Evolutionary conservation across 495 filamentous ascomycete species (phyloP).

Genomic region (Aspergillus haitiensis): DNA sequence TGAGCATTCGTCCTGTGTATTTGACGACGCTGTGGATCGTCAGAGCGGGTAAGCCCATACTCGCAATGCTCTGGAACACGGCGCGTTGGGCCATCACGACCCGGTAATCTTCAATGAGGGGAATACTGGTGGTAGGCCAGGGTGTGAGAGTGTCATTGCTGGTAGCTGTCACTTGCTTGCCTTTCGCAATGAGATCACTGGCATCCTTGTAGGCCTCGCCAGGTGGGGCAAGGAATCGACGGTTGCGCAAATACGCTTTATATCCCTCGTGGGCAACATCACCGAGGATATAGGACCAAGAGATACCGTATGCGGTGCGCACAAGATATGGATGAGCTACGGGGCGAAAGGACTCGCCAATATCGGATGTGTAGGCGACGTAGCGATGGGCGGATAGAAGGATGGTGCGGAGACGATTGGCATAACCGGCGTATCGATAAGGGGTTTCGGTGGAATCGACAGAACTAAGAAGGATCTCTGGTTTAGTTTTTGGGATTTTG

Average conservation of each 20-base stretch:
- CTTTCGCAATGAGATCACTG: conserved; percentile 23
- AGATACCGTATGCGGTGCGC: conserved; percentile 80
- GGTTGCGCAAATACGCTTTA: conserved; percentile 86
- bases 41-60: conserved; percentile 92
- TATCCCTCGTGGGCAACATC: conserved; percentile 94
- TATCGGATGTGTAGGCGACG: conserved; percentile 95
- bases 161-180: not conserved
- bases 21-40: conserved; percentile 91
- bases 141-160: conserved; percentile 29
- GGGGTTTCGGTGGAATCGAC: conserved; percentile 79
- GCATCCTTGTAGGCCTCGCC: conserved; percentile 47
- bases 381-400: conserved; percentile 91
- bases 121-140: conserved; percentile 50
- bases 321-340: conserved; percentile 84
- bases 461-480: conserved; percentile 51
- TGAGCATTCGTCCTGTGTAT: conserved; percentile 81
- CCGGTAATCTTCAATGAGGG: conserved; percentile 84
- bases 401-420: conserved; percentile 80
- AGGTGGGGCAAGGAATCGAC: conserved; percentile 48
- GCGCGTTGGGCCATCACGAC: conserved; percentile 88
- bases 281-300: conserved; percentile 87
- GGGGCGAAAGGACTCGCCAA: conserved; percentile 94
- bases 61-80: conserved; percentile 85
- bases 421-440: conserved; percentile 91
- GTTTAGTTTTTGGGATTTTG: not conserved